Base-by-base conservation (phyloP, 306 rosid species). In the Rosa rugosa region DNA sequence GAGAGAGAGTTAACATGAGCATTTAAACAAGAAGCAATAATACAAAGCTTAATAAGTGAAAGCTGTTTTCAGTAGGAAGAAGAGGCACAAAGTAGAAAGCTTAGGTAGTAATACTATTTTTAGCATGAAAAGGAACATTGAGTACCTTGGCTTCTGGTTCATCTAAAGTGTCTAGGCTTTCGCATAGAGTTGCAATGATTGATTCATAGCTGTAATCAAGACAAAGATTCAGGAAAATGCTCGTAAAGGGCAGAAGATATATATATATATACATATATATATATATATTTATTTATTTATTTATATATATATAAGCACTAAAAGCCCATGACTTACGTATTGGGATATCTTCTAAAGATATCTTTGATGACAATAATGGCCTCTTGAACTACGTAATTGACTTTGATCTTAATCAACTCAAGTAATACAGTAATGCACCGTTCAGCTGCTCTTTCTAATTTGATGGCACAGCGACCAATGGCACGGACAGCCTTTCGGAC, bases 341-440 rank as follows among this genome's bases (percentile, higher is more conserved):
- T 96, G 36, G 99, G 99, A 79, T 96, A 96, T 96, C 99, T 90
- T 86, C 99, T 90, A 81, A 96, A 96, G 83, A 93, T 96, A 87
- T 96, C 99, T 92, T 96, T 96, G 88, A 96, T 96, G 77, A 96
- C 98, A 84, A 96, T 96, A 84, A 96, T 96, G 65, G 99, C 99
- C 88, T 96, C 99, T 86, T 96, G 99, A 83, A 96, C 99, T 82
- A 96, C 99, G 80, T 96, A 93, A 75, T 96, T 96, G 68, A 96
- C 99, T 90, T 96, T 96, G 80, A 93, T 96, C 95, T 96, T 96
- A 85, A 96, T 96, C 87, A 96, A 83, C 84, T 96, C 99, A 69
- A 96, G 99, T 90, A 96, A 89, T 81, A 96, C 99, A 77, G 98
- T 96, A 73, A 96, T 93, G 90, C 99, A 96, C 82, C 99, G 87